These are phyloP conservation scores for Xerocomellus amylosporus DNA, from an alignment of 768 basidiomycete species.

Conservation along the genomic window DNA sequence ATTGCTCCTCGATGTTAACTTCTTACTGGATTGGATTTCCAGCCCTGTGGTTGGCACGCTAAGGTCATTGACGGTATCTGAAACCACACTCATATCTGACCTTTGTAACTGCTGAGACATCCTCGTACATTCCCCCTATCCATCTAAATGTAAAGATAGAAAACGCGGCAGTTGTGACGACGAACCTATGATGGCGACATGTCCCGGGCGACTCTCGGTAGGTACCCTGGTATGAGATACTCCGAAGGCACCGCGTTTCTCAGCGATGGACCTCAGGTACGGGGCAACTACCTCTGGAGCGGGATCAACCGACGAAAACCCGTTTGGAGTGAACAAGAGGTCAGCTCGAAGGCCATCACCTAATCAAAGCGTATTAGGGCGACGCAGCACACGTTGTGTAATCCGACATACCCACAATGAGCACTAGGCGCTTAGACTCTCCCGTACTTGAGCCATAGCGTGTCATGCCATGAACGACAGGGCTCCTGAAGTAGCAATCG, in stretches of 20 bases:
- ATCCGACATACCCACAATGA: conserved; percentile 64
- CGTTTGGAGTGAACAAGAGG: conserved; percentile 63
- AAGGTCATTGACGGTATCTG: conserved; percentile 4
- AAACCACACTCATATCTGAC: conserved; percentile 34
- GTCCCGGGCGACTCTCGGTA: conserved; percentile 85
- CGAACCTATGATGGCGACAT: conserved; percentile 82
- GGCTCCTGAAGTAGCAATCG: conserved; percentile 86
- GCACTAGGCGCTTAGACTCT: conserved; percentile 69
- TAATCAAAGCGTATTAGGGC: conserved; percentile 25
- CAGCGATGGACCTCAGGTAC: conserved; percentile 63
- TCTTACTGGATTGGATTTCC: conserved; percentile 79
- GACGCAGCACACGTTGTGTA: neutral
- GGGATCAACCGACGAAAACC: conserved; percentile 50
- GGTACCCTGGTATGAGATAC: conserved; percentile 85
- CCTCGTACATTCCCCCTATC: conserved; percentile 88
- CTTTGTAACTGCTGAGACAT: conserved; percentile 85
- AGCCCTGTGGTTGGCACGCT: conserved; percentile 48
- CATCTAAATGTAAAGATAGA: conserved; percentile 3
- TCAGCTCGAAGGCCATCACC: conserved; percentile 86
- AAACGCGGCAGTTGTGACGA: neutral
- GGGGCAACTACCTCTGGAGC: conserved; percentile 68
- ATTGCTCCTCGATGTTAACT: neutral
- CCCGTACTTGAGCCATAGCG: conserved; percentile 45
- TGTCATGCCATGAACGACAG: conserved; percentile 76
- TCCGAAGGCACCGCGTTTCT: conserved; percentile 72